Percentiles rank a stretch among this genome's conserved stretches.
Conservation (phyloP, 352 stramenopile species). For the Phytophthora pseudosyringae region DNA sequence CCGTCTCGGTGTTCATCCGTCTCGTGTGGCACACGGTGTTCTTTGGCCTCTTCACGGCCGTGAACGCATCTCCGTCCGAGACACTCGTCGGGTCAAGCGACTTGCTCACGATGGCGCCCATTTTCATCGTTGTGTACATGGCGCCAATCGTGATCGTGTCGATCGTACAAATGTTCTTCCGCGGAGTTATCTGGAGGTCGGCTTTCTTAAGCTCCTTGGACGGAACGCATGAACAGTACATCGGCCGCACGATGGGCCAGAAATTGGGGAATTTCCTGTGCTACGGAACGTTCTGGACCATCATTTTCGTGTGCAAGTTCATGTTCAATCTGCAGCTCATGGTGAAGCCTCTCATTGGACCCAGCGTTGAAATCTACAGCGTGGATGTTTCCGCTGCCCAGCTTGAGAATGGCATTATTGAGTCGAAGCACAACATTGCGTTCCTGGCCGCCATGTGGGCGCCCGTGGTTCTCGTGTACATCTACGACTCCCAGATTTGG, state of each 20-base stretch:
- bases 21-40: slow-evolving; percentile 87
- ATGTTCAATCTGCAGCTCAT: slow-evolving; percentile 98
- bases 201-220: slow-evolving; percentile 70
- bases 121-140: slow-evolving; percentile 65
- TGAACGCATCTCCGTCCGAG: slow-evolving; percentile 78
- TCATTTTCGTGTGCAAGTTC: slow-evolving; percentile 95
- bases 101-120: slow-evolving; percentile 66
- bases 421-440: slow-evolving; percentile 83
- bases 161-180: slow-evolving; percentile 74
- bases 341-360: slow-evolving; percentile 96
- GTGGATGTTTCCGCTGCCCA: slow-evolving; percentile 57
- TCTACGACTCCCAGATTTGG: slow-evolving; percentile 91
- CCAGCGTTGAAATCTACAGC: slow-evolving; percentile 95
- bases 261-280: slow-evolving; percentile 65
- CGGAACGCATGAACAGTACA: slow-evolving; percentile 77
- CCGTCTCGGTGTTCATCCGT: slow-evolving; percentile 64
- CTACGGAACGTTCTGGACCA: slow-evolving; percentile 80
- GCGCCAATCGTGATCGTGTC: slow-evolving; percentile 62
- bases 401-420: slow-evolving; percentile 61
- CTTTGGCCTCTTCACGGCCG: slow-evolving; percentile 72
- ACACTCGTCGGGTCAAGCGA: slow-evolving; percentile 58
- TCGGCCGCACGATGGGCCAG: slow-evolving; percentile 83
- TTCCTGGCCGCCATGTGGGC: slow-evolving; percentile 83
- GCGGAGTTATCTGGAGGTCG: slow-evolving; percentile 59
- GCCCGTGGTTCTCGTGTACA: slow-evolving; percentile 83